Percentiles rank a stretch among this genome's conserved stretches.
Conservation (phyloP, 192 early-diverging fungal species). For the Umbelopsis sp. region DNA sequence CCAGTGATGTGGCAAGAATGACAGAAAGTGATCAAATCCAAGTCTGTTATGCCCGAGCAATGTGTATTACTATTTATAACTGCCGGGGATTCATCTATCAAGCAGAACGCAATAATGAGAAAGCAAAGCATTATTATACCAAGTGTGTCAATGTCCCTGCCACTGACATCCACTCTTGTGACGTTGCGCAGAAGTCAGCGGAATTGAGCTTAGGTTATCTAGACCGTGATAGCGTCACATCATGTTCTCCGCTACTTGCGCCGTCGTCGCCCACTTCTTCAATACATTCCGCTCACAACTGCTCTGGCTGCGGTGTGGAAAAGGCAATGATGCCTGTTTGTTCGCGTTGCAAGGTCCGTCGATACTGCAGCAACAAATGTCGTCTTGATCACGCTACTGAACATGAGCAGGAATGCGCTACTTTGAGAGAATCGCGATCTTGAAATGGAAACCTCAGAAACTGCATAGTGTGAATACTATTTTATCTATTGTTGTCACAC, state of each 20-base stretch:
- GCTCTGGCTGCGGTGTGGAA: conserved; percentile 34
- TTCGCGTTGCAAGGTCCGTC: conserved; percentile 32
- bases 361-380: conserved; percentile 32
- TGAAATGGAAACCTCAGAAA: too few species aligned
- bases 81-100: conserved; percentile 34
- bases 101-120: conserved; percentile 2
- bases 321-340: conserved; percentile 39
- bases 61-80: conserved; percentile 35
- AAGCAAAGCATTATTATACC: conserved; percentile 33
- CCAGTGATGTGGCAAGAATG: background rate
- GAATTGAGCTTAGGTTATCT: conserved; percentile 4
- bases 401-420: background rate
- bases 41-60: conserved; percentile 22
- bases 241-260: background rate
- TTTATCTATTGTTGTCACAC: too few species aligned
- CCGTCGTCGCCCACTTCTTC: conserved; percentile 8
- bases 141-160: conserved; percentile 31
- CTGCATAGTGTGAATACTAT: too few species aligned
- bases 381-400: background rate
- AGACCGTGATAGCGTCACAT: background rate
- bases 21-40: background rate
- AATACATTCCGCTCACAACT: conserved; percentile 17
- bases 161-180: conserved; percentile 13
- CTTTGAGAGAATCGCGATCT: too few species aligned
- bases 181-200: background rate